A percentile compares a stretch with the other conserved stretches of the same genome.
Conservation (phyloP, 306 rosid genomes). For the Rosa persica region DNA sequence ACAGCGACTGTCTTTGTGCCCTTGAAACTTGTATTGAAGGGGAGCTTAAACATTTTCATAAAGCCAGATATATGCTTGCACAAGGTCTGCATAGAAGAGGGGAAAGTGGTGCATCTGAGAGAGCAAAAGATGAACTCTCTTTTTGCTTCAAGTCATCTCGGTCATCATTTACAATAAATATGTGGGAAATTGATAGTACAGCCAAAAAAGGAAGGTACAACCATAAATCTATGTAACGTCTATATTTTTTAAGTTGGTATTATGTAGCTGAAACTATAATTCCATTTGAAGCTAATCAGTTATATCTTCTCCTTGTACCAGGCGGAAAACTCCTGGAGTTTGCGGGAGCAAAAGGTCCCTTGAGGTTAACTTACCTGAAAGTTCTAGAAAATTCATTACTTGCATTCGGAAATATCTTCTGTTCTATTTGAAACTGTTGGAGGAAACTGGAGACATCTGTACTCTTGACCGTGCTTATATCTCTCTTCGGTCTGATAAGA, state of each 20-base stretch:
- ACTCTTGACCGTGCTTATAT: conserved; percentile 93
- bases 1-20: conserved; percentile 83
- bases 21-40: conserved; percentile 97
- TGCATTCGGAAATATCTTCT: conserved; percentile 88
- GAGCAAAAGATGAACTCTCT: conserved; percentile 92
- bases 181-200: conserved; percentile 99
- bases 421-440: conserved; percentile 86
- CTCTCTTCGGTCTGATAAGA: conserved; percentile 86
- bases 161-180: conserved; percentile 93
- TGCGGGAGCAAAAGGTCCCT: conserved; percentile 72
- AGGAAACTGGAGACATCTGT: conserved; percentile 88
- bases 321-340: conserved; percentile 86
- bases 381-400: conserved; percentile 94
- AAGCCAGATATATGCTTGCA: conserved; percentile 97
- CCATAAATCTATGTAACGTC: conserved; percentile 12
- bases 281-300: conserved; percentile 18
- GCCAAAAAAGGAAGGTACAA: conserved; percentile 87
- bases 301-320: conserved; percentile 39
- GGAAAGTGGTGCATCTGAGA: conserved; percentile 67
- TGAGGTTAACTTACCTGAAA: conserved; percentile 94
- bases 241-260: conserved; percentile 17
- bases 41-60: conserved; percentile 95
- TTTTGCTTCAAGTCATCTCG: conserved; percentile 98
- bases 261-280: conserved; percentile 21
- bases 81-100: conserved; percentile 81